Conservation (phyloP, 305 asterid genomes). For the Solanum hybrid region DNA sequence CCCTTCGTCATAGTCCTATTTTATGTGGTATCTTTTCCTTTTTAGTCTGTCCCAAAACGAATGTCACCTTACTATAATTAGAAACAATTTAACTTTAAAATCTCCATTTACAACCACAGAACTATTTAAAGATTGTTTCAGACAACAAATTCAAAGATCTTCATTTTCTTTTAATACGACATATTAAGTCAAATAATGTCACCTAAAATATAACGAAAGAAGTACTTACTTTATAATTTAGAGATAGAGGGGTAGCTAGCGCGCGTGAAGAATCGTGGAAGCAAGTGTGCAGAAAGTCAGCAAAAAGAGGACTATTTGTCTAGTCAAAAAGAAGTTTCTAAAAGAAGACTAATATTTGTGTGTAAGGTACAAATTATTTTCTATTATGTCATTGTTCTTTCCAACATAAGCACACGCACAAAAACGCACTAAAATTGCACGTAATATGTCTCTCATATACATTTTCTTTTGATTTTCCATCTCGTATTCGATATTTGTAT, state of each 20-base stretch:
- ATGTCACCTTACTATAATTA: neutral
- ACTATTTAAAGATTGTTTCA: too few relatives aligned
- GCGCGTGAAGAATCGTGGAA: constrained; percentile 16
- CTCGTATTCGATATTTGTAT: rapidly evolving
- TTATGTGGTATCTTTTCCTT: too few relatives aligned
- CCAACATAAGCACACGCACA: neutral
- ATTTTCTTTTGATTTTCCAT: neutral
- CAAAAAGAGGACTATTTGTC: constrained; percentile 26
- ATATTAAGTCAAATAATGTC: neutral
- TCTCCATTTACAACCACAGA: neutral
- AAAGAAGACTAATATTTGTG: constrained; percentile 1
- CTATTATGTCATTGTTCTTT: neutral
- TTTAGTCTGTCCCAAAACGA: too few relatives aligned
- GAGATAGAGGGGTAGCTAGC: neutral
- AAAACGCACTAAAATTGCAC: neutral
- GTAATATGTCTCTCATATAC: neutral
- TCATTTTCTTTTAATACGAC: too few relatives aligned
- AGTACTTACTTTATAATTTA: neutral
- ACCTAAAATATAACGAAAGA: neutral
- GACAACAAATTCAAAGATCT: too few relatives aligned
- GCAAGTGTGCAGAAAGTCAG: constrained; percentile 61
- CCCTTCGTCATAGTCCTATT: neutral
- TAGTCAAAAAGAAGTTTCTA: constrained; percentile 26
- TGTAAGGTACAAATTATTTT: constrained; percentile 6
- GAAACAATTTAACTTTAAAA: too few relatives aligned